A percentile compares a stretch with the other conserved stretches of the same genome.
phyloP scores from a whole-genome alignment of 1,284 basidiomycete species.

The Hymenochaete sp. region DNA sequence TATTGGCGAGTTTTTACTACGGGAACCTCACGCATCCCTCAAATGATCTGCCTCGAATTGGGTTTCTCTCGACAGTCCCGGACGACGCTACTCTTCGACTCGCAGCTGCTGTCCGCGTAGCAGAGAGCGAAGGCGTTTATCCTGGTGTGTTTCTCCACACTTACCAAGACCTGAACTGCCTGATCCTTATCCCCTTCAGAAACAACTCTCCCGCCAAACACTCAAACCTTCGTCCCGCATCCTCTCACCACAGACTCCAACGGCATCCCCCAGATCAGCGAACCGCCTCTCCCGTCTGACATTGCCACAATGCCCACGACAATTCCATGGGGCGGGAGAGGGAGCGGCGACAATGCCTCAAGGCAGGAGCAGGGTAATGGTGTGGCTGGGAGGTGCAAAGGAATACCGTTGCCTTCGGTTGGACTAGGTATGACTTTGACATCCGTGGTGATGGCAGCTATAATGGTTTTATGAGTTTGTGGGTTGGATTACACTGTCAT shows the following conservation, averaged over 20 bases:
- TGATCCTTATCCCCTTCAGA: neutral
- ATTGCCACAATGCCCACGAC: too few relatives aligned
- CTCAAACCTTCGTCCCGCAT: neutral
- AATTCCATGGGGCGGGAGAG: too few relatives aligned
- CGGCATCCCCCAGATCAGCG: conserved; percentile 1
- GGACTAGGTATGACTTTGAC: too few relatives aligned
- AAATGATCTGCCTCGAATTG: conserved; percentile 57
- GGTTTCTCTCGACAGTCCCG: conserved; percentile 60
- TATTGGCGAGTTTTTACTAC: conserved; percentile 50
- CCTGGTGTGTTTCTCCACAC: conserved; percentile 28
- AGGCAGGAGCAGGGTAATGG: too few relatives aligned
- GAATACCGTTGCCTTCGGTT: too few relatives aligned
- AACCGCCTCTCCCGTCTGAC: neutral
- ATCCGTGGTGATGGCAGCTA: too few relatives aligned
- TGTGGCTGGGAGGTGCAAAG: too few relatives aligned
- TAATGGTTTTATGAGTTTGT: too few relatives aligned
- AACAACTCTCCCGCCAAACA: conserved; percentile 4
- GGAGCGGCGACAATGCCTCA: too few relatives aligned
- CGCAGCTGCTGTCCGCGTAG: conserved; percentile 32
- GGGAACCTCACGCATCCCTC: conserved; percentile 58
- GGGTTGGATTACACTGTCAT: too few relatives aligned
- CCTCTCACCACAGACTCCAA: conserved; percentile 3
- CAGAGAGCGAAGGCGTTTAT: conserved; percentile 33
- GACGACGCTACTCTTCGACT: conserved; percentile 36
- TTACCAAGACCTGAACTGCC: neutral